Evolutionary conservation across 2,329 filamentous ascomycete genomes (phyloP).

Genomic region (Calonectria henricotiae): DNA sequence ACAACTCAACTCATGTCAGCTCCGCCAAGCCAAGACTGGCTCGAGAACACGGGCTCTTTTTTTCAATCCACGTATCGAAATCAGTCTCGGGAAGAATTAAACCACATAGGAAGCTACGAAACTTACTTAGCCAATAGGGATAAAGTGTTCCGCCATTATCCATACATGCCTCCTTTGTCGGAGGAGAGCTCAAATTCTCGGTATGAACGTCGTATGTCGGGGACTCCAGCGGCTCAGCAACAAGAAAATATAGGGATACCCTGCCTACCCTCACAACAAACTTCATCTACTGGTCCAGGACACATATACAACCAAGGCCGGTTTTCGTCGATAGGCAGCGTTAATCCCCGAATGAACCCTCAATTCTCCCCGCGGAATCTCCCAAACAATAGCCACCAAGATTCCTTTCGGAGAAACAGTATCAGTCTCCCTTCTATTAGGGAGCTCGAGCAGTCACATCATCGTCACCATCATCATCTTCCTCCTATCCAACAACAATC

Average conservation of each 20-base stretch:
- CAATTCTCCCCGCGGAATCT: not conserved
- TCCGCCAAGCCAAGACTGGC: not conserved
- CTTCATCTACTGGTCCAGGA: not conserved
- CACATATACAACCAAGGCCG: not conserved
- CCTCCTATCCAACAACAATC: not conserved
- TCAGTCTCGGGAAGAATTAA: not conserved
- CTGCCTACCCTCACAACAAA: not conserved
- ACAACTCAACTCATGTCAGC: not conserved
- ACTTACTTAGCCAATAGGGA: not conserved
- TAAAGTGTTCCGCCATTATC: conserved; percentile 6
- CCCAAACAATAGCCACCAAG: not conserved
- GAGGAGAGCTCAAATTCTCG: not conserved
- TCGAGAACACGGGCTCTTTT: no score
- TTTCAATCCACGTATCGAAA: not conserved
- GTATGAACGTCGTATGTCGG: not conserved
- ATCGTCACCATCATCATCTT: not conserved
- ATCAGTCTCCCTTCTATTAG: conserved; percentile 16
- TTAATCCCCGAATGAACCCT: not conserved
- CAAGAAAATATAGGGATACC: not conserved
- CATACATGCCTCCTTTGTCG: not conserved
- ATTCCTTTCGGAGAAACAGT: not conserved
- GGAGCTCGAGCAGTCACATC: not conserved
- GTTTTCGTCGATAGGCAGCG: not conserved
- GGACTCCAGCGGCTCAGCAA: not conserved
- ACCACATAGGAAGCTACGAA: not conserved